Evolutionary conservation across 2,329 filamentous ascomycete genomes (phyloP), one percentile per base, ranked within the genome.

Genomic region (Cyanodermella asteris): DNA sequence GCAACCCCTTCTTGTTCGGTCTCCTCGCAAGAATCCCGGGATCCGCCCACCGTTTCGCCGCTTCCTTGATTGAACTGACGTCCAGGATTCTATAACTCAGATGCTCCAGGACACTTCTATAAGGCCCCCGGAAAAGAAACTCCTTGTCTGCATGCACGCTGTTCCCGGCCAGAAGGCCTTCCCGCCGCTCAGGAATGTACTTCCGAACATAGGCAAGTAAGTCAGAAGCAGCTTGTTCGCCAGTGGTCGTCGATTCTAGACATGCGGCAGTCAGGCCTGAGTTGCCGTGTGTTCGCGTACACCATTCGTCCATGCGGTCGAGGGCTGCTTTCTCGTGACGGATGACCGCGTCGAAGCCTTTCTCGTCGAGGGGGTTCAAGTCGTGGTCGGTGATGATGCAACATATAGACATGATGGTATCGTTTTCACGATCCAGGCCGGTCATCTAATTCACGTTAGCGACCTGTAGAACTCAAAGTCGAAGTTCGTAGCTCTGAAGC

Each of bases 31-130:
- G 41, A 6, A 76, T 45, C 6, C 64, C 56, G n/a, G 55, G 45
- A 2, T 60, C 58, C 21, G 68, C 71, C 84, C 87, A 97, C 22
- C 84, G 61, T 34, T 68, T 64, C 11, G 72, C 75, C 13, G 78
- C 82, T 54, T 97, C 87, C 52, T 94, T 94, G 41, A 94, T 65
- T 23, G 70, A 64, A 47, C 81, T 93, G 27, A 94, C 80, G 45
- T 97, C 87, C 23, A 94, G 53, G 34, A 97, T 75, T 10, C 87
- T 67, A 50, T 97, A 81, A 49, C 91, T 76, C 36, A 97, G 55
- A 47, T 87, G 67, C 28, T 74, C 64, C 24, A 77, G 51, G 2
- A 91, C 68, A 30, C 59, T 54, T 19, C 58, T 63, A 48, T 84
- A 97, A 0, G 82, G 81, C 28, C 59, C 59, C 33, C 65, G 64